phyloP scores from a whole-genome alignment of 179 eudicot genomes.

The Sideroxylon spinosum region DNA sequence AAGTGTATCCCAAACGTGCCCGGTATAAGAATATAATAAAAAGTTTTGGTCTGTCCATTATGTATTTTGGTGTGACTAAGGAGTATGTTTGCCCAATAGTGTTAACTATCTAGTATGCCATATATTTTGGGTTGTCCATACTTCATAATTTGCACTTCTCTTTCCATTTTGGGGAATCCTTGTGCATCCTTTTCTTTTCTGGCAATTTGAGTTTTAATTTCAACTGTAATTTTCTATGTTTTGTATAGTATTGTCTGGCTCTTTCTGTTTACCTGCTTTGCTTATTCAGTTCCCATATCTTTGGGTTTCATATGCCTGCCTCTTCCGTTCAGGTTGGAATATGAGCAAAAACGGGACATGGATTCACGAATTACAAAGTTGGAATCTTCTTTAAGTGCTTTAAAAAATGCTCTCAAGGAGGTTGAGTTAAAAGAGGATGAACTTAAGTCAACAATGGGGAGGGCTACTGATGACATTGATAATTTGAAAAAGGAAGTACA shows the following conservation, averaged over 20 bases:
- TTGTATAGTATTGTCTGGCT: not conserved
- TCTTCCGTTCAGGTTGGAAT: conserved; percentile 62
- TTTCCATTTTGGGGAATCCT: too few species aligned
- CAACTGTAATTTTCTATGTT: not conserved
- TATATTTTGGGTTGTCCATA: too few species aligned
- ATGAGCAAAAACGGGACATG: conserved; percentile 84
- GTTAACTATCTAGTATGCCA: too few species aligned
- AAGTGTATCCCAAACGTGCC: too few species aligned
- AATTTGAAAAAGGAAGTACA: conserved; percentile 48
- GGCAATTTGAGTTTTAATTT: not conserved
- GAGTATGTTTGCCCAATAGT: too few species aligned
- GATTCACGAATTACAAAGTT: conserved; percentile 74
- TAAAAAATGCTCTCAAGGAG: conserved; percentile 43
- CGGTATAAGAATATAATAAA: too few species aligned
- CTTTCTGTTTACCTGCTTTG: not conserved
- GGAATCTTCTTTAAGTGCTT: conserved; percentile 54
- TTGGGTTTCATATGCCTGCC: conserved; percentile 5
- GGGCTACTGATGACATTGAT: conserved; percentile 57
- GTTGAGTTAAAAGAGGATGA: conserved; percentile 51
- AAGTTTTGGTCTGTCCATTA: too few species aligned
- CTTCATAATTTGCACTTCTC: too few species aligned
- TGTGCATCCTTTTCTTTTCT: too few species aligned
- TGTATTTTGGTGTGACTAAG: too few species aligned
- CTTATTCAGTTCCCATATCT: not conserved
- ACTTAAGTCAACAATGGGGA: conserved; percentile 54